A percentile compares a stretch with the other conserved stretches of the same genome.
Evolutionary conservation across 495 filamentous ascomycete species (phyloP).

Genomic region (Hyaloscypha finlandica): DNA sequence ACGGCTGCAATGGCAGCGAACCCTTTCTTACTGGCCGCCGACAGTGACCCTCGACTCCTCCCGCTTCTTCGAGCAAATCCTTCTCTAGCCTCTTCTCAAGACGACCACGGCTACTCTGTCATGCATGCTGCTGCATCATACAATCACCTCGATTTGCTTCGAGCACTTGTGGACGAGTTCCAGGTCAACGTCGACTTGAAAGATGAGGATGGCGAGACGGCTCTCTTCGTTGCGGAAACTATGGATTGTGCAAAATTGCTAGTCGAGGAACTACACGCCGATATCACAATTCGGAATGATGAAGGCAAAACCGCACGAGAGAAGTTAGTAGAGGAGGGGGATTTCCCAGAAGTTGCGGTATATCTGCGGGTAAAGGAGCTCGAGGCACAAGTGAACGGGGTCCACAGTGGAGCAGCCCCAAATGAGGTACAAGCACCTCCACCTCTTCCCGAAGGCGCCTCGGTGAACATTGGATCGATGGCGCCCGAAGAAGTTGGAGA

Average conservation of each 20-base stretch:
- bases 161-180: conserved; percentile 74
- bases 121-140: conserved; percentile 93
- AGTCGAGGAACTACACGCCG: conserved; percentile 77
- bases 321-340: conserved; percentile 68
- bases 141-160: conserved; percentile 78
- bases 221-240: conserved; percentile 81
- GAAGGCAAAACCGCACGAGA: conserved; percentile 72
- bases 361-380: conserved; percentile 56
- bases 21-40: conserved; percentile 75
- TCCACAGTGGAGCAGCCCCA: conserved; percentile 20
- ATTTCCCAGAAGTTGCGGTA: conserved; percentile 66
- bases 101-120: conserved; percentile 86
- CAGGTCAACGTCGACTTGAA: conserved; percentile 74
- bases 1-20: conserved; percentile 44
- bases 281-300: conserved; percentile 59
- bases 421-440: conserved; percentile 36
- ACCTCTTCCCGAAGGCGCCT: conserved; percentile 65
- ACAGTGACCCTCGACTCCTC: conserved; percentile 64
- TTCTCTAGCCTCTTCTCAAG: conserved; percentile 66
- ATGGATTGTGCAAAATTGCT: conserved; percentile 73
- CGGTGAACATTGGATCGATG: conserved; percentile 67
- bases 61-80: conserved; percentile 67
- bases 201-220: conserved; percentile 90
- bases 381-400: conserved; percentile 37
- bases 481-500: conserved; percentile 56